These are phyloP conservation scores for Tolypocladium inflatum DNA, from an alignment of 2,329 filamentous ascomycete genomes.

Conservation along the genomic window DNA sequence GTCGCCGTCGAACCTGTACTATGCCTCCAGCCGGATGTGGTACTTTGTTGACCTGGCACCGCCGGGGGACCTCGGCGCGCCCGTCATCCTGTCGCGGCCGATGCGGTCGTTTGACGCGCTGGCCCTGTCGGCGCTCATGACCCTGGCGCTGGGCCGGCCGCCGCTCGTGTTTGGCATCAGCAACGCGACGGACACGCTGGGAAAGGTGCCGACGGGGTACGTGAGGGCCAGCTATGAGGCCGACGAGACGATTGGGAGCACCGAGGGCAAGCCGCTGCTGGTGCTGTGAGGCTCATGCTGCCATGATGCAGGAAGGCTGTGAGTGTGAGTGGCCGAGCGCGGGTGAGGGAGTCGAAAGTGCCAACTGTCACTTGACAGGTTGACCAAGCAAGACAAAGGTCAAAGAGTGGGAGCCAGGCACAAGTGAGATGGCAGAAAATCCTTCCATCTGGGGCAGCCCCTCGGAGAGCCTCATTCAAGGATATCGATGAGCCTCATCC, in stretches of 20 bases:
- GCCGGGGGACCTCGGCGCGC: not conserved
- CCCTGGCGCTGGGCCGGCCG: slow-evolving; percentile 5
- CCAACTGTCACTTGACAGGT: too few relatives aligned
- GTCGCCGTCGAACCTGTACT: slow-evolving; percentile 8
- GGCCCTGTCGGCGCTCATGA: slow-evolving; percentile 6
- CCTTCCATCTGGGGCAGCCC: too few relatives aligned
- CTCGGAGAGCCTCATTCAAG: too few relatives aligned
- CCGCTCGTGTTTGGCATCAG: slow-evolving; percentile 8
- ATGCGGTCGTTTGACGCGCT: slow-evolving; percentile 9
- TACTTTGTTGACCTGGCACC: slow-evolving; percentile 9
- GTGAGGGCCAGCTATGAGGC: slow-evolving; percentile 5
- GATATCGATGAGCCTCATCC: not conserved
- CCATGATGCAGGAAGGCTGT: not conserved
- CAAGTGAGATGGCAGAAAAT: too few relatives aligned
- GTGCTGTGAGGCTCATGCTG: not conserved
- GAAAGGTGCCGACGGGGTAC: slow-evolving; percentile 7
- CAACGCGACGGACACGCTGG: slow-evolving; percentile 4
- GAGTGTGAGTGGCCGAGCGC: too few relatives aligned
- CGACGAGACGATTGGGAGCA: slow-evolving; percentile 2
- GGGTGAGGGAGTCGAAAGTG: too few relatives aligned
- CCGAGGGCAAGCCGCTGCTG: slow-evolving; percentile 1
- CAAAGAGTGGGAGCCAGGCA: too few relatives aligned
- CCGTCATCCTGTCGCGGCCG: slow-evolving; percentile 6
- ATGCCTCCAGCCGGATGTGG: slow-evolving; percentile 9
- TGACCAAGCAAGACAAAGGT: too few relatives aligned